Evolutionary conservation across 139 green algal genomes (phyloP).

Genomic region (Pleodorina starrii): DNA sequence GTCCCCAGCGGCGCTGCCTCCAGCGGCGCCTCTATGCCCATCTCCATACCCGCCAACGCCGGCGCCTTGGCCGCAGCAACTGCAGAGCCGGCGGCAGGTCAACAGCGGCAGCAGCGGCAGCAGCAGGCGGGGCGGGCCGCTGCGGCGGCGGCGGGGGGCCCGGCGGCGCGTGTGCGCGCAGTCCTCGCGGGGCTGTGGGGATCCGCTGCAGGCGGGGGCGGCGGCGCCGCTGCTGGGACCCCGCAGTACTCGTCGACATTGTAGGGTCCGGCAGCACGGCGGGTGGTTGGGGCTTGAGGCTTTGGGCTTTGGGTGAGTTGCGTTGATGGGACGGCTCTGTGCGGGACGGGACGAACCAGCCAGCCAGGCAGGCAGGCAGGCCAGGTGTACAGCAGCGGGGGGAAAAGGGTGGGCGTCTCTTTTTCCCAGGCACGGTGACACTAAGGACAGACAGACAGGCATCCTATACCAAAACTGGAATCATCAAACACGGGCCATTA

Average conservation of each 20-base stretch:
- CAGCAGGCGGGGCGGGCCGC: background rate
- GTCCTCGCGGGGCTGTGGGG: background rate
- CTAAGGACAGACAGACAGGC: no score
- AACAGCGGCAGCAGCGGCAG: background rate
- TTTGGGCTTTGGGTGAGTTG: no score
- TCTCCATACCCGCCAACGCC: background rate
- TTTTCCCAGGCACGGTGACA: no score
- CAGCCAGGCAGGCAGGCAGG: no score
- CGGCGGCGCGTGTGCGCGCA: conserved; percentile 7
- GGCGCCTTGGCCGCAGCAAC: background rate
- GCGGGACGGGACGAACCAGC: no score
- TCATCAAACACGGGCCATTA: no score
- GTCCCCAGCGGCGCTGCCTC: background rate
- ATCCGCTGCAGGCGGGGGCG: background rate
- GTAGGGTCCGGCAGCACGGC: no score
- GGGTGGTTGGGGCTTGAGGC: no score
- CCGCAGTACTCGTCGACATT: conserved; percentile 10
- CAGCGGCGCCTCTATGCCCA: background rate
- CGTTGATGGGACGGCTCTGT: no score
- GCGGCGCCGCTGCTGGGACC: background rate
- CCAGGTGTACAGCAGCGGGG: no score
- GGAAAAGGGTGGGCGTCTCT: no score
- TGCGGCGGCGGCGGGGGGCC: background rate
- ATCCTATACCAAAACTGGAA: no score
- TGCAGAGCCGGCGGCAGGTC: background rate